These are phyloP conservation scores for Fusarium staphyleae DNA, from an alignment of 2,329 filamentous ascomycete genomes.

Conservation along the genomic window DNA sequence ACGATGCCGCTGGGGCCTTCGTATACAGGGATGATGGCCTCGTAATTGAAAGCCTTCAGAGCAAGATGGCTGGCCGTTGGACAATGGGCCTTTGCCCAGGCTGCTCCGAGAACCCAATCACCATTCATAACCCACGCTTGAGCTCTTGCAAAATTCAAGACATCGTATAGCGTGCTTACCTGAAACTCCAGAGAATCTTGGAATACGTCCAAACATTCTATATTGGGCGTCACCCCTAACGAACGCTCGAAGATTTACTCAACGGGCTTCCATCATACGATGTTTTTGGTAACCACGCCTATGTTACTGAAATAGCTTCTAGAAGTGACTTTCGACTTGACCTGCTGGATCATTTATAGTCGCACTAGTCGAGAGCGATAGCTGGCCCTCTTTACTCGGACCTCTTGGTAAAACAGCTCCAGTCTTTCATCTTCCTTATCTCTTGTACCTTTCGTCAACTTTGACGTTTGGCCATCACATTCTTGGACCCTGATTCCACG, in stretches of 20 bases:
- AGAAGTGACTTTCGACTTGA: not conserved
- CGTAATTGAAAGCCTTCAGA: constrained; percentile 33
- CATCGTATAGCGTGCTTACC: constrained; percentile 2
- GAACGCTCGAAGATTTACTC: not conserved
- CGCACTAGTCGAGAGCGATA: constrained; percentile 1
- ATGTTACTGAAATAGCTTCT: constrained; percentile 1
- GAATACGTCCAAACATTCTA: constrained; percentile 1
- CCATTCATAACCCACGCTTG: constrained; percentile 15
- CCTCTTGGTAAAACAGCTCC: constrained; percentile 1
- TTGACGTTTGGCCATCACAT: constrained; percentile 10
- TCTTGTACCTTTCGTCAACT: constrained; percentile 17
- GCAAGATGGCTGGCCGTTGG: constrained; percentile 1
- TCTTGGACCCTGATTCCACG: constrained; percentile 13
- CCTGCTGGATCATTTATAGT: constrained; percentile 6
- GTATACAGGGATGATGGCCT: constrained; percentile 27
- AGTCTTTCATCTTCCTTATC: constrained; percentile 11
- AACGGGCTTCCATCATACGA: not conserved
- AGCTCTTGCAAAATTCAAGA: constrained; percentile 13
- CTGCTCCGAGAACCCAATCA: constrained; percentile 19
- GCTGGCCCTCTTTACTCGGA: not conserved
- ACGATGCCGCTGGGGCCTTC: constrained; percentile 32
- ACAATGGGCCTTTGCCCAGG: constrained; percentile 1
- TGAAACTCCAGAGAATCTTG: constrained; percentile 11
- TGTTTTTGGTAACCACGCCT: not conserved
- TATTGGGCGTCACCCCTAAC: not conserved